Conservation (phyloP, 108 stramenopile species). For the Nitzschia putrida region DNA sequence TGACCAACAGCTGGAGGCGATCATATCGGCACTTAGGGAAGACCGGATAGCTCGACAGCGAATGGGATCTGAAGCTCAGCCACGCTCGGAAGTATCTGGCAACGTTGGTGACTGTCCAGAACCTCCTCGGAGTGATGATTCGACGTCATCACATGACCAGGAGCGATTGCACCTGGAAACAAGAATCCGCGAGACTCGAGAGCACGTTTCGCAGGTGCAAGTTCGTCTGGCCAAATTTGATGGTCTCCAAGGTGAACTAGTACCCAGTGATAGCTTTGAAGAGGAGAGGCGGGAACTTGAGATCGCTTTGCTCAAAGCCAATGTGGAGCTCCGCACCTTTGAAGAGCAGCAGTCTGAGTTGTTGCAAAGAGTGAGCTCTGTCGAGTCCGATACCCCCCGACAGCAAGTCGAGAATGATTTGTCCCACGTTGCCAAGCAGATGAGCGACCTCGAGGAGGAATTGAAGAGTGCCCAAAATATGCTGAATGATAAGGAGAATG, state of each 20-base stretch:
- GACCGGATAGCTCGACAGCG: conserved; percentile 1
- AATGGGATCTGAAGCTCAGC: neutral
- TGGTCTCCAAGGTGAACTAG: too few relatives aligned
- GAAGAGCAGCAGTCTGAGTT: neutral
- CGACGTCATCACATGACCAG: neutral
- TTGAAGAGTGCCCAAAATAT: neutral
- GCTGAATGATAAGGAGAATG: neutral
- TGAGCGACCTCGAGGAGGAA: neutral
- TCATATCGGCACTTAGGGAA: conserved; percentile 8
- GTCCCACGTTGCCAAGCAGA: too few relatives aligned
- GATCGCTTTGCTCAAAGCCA: neutral
- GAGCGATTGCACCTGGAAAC: neutral
- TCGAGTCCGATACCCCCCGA: too few relatives aligned
- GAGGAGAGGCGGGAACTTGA: neutral
- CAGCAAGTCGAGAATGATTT: too few relatives aligned
- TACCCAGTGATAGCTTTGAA: neutral
- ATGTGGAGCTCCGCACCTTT: neutral
- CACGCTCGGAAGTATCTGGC: neutral
- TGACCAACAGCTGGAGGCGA: conserved; percentile 14
- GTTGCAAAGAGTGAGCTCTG: too few relatives aligned
- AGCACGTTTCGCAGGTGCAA: too few relatives aligned
- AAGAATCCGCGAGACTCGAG: neutral
- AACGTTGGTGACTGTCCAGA: neutral
- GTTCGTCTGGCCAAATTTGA: too few relatives aligned
- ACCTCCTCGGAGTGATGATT: neutral